Base-by-base conservation (phyloP, 1,284 basidiomycete species). In the Anthracocystis setariae region DNA sequence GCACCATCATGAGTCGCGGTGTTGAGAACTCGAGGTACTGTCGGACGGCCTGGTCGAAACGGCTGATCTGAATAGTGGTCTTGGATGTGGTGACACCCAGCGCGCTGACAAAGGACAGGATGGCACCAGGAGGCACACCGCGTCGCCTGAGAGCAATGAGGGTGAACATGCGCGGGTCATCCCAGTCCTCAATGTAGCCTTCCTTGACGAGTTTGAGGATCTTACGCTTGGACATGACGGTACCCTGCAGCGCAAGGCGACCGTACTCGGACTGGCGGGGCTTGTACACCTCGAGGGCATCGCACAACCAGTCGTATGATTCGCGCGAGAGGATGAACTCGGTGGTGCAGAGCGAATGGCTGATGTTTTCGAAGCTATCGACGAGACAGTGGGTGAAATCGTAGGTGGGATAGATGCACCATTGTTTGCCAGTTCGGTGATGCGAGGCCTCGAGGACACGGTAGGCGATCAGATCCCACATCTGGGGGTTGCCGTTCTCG, bases 381-480 rank as follows among this genome's bases (percentile, higher is more conserved):
- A 93, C 93, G 58, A 99, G 85, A 85, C 96, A 98, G 86, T 99
- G 96, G 0, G 96, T 98, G 83, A 96, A 98, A 84, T 99, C 96
- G 84, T 99, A 99, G 5, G 95, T 98, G 3, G 95, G 93, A 83
- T 96, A 96, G 75, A 85, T 84, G 65, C 80, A 78, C 96, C 96
- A 99, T 77, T 91, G 91, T 83, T 90, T 89, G 24, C 90, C 90
- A 0, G 96, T 98, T 27, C 96, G 89, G 83, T 98, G 95, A 84
- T 99, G 96, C 38, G 92, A 89, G 7, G 92, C 89, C 52, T 91
- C 88, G 61, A 98, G 87, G 42, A 98, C 93, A 33, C 96, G 90
- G 83, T 98, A 99, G 17, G 95, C 95, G 46, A 97, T 92, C 58
- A 97, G 85, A 85, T 99, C 96, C 96, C 96, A 99, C 95, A 99